Conservation (phyloP, 1,139 yeast genomes). For the Candida glucosophila region DNA sequence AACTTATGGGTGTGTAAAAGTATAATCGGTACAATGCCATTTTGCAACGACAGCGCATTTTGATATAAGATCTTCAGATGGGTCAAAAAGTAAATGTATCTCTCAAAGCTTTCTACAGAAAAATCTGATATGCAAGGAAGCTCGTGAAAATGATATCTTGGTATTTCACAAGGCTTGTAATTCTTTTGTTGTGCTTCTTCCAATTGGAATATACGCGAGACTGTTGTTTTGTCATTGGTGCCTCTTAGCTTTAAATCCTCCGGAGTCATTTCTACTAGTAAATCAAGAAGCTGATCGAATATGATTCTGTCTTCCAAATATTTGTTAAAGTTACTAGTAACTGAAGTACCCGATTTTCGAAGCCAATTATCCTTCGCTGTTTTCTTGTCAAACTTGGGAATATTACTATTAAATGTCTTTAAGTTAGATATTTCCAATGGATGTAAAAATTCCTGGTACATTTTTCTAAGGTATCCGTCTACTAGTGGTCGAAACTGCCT, state of each 20-base stretch:
- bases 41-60: constrained; percentile 27
- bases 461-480: constrained; percentile 13
- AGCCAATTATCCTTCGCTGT: constrained; percentile 22
- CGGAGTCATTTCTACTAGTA: constrained; percentile 27
- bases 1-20: constrained; percentile 32
- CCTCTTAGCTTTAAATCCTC: constrained; percentile 12
- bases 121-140: constrained; percentile 29
- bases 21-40: constrained; percentile 32
- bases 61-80: constrained; percentile 25
- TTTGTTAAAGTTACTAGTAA: constrained; percentile 13
- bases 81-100: constrained; percentile 30
- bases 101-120: constrained; percentile 21
- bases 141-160: constrained; percentile 20
- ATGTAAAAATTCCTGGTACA: constrained; percentile 26
- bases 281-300: constrained; percentile 25
- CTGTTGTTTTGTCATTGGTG: constrained; percentile 4
- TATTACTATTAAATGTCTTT: constrained; percentile 19
- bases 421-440: constrained; percentile 30
- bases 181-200: constrained; percentile 7
- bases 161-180: constrained; percentile 8
- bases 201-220: constrained; percentile 8
- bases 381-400: constrained; percentile 13
- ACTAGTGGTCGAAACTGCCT: constrained; percentile 8
- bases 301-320: constrained; percentile 19
- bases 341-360: constrained; percentile 9